Evolutionary conservation across 2,329 filamentous ascomycete species (phyloP).

Genomic region (Trichoderma hamatum): DNA sequence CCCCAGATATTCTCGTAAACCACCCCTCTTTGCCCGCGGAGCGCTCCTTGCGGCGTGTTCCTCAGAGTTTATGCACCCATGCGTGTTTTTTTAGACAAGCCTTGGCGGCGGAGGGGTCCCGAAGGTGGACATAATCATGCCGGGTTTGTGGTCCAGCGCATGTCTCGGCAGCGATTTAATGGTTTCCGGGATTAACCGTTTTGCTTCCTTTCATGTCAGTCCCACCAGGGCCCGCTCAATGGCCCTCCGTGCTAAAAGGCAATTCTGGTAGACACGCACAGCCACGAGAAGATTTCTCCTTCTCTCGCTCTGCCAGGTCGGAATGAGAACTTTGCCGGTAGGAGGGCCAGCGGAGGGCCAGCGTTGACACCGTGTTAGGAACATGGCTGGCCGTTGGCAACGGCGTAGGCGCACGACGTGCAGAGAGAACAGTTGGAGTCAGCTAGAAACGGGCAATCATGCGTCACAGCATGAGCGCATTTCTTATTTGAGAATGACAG

Average conservation of each 20-base stretch:
- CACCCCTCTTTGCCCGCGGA: not conserved
- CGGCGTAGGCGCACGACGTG: slow-evolving; percentile 33
- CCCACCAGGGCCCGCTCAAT: not conserved
- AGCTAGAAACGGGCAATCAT: slow-evolving; percentile 35
- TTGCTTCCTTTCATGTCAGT: not conserved
- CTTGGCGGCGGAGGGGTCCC: slow-evolving; percentile 15
- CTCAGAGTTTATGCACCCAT: slow-evolving; percentile 8
- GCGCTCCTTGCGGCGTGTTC: not conserved
- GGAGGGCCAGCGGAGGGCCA: not conserved
- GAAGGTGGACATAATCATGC: not conserved
- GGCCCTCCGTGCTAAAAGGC: not conserved
- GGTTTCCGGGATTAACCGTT: not conserved
- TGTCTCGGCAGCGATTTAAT: slow-evolving; percentile 16
- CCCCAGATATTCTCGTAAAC: not conserved
- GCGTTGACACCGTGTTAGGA: slow-evolving; percentile 8
- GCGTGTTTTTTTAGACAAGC: slow-evolving; percentile 13
- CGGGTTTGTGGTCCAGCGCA: not conserved
- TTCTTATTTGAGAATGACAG: slow-evolving; percentile 35
- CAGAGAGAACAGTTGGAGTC: slow-evolving; percentile 37
- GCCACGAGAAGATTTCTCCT: not conserved
- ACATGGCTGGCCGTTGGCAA: slow-evolving; percentile 35
- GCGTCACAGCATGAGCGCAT: slow-evolving; percentile 35
- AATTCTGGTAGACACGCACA: not conserved
- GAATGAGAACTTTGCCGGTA: not conserved
- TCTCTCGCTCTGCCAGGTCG: not conserved